Percentiles rank a stretch among this genome's conserved stretches.
phyloP scores from a whole-genome alignment of 1,284 basidiomycete species.

The Neolentinus lepideus region DNA sequence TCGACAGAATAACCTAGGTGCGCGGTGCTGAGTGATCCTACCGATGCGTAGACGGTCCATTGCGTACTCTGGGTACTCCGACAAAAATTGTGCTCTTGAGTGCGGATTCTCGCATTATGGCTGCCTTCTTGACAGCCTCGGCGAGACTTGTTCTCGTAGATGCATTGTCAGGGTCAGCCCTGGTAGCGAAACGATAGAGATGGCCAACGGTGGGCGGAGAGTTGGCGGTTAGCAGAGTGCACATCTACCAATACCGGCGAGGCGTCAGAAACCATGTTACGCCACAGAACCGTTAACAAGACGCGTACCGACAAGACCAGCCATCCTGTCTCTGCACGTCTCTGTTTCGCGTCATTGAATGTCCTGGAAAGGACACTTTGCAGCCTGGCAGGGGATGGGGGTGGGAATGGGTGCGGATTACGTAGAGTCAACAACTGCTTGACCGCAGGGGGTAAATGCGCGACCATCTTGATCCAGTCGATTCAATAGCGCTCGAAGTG shows the following conservation, averaged over 20 bases:
- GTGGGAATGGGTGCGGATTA: constrained; percentile 53
- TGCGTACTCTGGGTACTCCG: constrained; percentile 79
- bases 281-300: neutral
- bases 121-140: constrained; percentile 62
- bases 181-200: constrained; percentile 72
- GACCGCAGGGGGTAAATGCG: constrained; percentile 38
- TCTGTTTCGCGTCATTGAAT: constrained; percentile 51
- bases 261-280: neutral
- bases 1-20: constrained; percentile 72
- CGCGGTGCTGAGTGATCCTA: constrained; percentile 10
- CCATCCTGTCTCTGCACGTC: constrained; percentile 74
- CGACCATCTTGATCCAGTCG: neutral
- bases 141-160: constrained; percentile 35
- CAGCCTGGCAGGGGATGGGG: constrained; percentile 50
- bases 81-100: constrained; percentile 92
- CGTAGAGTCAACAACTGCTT: constrained; percentile 71
- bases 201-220: constrained; percentile 73
- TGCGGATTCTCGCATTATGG: constrained; percentile 87
- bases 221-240: constrained; percentile 79
- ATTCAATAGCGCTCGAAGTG: neutral
- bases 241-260: constrained; percentile 46
- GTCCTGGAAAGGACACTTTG: constrained; percentile 51
- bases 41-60: constrained; percentile 12
- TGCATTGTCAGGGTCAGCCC: constrained; percentile 35
- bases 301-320: constrained; percentile 66